phyloP scores from a whole-genome alignment of 2,329 filamentous ascomycete genomes.

The Drechslera avenae region DNA sequence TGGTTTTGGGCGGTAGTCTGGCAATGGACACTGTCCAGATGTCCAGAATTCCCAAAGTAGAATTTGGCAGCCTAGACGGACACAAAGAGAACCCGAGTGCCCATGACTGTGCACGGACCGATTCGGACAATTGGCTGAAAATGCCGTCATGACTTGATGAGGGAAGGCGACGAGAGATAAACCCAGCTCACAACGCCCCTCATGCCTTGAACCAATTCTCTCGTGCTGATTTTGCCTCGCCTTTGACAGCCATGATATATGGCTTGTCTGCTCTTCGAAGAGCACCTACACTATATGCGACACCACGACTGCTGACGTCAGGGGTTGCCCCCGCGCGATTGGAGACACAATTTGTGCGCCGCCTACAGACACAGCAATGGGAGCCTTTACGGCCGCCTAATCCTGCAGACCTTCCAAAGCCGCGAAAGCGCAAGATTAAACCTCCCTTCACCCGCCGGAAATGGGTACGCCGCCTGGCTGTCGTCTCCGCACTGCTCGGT shows the following conservation, averaged over 20 bases:
- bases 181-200: slow-evolving; percentile 7
- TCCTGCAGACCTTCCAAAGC: slow-evolving; percentile 72
- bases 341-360: slow-evolving; percentile 28
- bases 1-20: no score
- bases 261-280: slow-evolving; percentile 44
- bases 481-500: slow-evolving; percentile 65
- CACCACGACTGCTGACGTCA: slow-evolving; percentile 28
- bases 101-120: slow-evolving; percentile 7
- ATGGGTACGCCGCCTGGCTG: slow-evolving; percentile 76
- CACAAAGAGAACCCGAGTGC: neutral
- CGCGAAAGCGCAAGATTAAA: slow-evolving; percentile 62
- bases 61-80: neutral
- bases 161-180: slow-evolving; percentile 19
- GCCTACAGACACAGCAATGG: slow-evolving; percentile 47
- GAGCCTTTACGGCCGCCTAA: slow-evolving; percentile 67
- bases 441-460: slow-evolving; percentile 71
- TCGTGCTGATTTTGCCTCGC: slow-evolving; percentile 5
- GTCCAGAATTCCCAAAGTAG: no score
- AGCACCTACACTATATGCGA: slow-evolving; percentile 30
- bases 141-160: slow-evolving; percentile 35
- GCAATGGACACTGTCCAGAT: no score
- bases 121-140: slow-evolving; percentile 6
- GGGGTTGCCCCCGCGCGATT: slow-evolving; percentile 15
- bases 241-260: slow-evolving; percentile 46
- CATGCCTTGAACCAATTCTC: slow-evolving; percentile 38